Evolutionary conservation across 768 basidiomycete genomes (phyloP).

Genomic region (Boletus barrowsii): DNA sequence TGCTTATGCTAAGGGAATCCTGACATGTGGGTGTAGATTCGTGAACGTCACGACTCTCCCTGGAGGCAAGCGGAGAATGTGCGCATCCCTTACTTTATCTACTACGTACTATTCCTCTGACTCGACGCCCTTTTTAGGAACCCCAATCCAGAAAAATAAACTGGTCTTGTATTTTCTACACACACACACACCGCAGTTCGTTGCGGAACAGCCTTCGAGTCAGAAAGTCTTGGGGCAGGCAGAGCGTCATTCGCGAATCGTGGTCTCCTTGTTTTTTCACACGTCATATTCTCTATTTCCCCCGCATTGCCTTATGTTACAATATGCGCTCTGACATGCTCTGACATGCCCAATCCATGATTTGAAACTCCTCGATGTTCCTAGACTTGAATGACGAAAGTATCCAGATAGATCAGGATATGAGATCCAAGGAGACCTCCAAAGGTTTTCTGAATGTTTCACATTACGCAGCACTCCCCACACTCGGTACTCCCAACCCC

Average conservation of each 20-base stretch:
- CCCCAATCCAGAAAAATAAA: constrained; percentile 30
- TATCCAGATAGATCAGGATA: not conserved
- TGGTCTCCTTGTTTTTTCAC: constrained; percentile 8
- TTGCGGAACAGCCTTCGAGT: constrained; percentile 18
- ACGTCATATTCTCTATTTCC: constrained; percentile 6
- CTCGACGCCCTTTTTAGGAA: constrained; percentile 16
- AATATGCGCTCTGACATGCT: constrained; percentile 23
- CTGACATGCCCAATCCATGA: constrained; percentile 21
- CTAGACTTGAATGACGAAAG: not conserved
- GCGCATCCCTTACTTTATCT: constrained; percentile 49
- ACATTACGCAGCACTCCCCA: too few species aligned
- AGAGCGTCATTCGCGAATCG: constrained; percentile 2
- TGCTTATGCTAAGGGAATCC: not conserved
- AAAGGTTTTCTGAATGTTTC: too few species aligned
- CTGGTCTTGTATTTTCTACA: not conserved
- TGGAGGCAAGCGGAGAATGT: constrained; percentile 96
- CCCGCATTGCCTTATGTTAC: constrained; percentile 15
- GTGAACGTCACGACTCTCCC: constrained; percentile 90
- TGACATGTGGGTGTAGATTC: constrained; percentile 50
- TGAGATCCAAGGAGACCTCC: too few species aligned
- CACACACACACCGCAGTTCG: constrained; percentile 7
- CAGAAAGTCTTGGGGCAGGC: constrained; percentile 3
- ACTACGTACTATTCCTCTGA: constrained; percentile 35
- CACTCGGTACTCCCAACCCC: too few species aligned
- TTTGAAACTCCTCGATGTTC: not conserved